These are phyloP conservation scores for Kluyveromyces dobzhanskii DNA, from an alignment of 805 yeast species.

Conservation along the genomic window DNA sequence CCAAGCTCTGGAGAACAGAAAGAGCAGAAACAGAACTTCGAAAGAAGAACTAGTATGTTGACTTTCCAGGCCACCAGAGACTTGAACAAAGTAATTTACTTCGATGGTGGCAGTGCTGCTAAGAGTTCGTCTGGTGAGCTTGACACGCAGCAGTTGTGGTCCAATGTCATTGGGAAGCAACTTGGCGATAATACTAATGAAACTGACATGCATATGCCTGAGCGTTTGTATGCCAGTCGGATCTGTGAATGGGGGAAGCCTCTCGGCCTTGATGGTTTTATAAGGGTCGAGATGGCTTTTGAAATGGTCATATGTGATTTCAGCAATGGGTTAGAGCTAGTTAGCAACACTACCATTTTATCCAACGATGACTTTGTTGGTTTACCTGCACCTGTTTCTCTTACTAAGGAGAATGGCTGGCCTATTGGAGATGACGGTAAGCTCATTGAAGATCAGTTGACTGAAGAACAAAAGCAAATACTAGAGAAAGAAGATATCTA, in stretches of 20 bases:
- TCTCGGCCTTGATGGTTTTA: conserved; percentile 49
- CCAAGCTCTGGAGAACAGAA: too few species aligned
- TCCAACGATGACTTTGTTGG: conserved; percentile 31
- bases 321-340: conserved; percentile 37
- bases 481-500: conserved; percentile 20
- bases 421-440: conserved; percentile 20
- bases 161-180: conserved; percentile 23
- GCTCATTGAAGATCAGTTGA: conserved; percentile 14
- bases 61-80: conserved; percentile 43
- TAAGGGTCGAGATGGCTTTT: conserved; percentile 52
- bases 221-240: conserved; percentile 37
- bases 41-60: conserved; percentile 10
- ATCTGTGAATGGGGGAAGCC: conserved; percentile 48
- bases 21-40: neutral
- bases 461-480: conserved; percentile 15
- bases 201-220: conserved; percentile 30
- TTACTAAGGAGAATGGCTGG: conserved; percentile 24
- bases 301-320: conserved; percentile 58
- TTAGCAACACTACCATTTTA: conserved; percentile 37
- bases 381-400: conserved; percentile 29
- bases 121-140: conserved; percentile 48
- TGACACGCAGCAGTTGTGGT: conserved; percentile 45
- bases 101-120: conserved; percentile 70
- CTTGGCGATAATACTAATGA: conserved; percentile 9
- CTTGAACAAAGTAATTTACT: conserved; percentile 38